These are phyloP conservation scores for Amphichorda felina DNA, from an alignment of 2,329 filamentous ascomycete genomes.

Conservation along the genomic window DNA sequence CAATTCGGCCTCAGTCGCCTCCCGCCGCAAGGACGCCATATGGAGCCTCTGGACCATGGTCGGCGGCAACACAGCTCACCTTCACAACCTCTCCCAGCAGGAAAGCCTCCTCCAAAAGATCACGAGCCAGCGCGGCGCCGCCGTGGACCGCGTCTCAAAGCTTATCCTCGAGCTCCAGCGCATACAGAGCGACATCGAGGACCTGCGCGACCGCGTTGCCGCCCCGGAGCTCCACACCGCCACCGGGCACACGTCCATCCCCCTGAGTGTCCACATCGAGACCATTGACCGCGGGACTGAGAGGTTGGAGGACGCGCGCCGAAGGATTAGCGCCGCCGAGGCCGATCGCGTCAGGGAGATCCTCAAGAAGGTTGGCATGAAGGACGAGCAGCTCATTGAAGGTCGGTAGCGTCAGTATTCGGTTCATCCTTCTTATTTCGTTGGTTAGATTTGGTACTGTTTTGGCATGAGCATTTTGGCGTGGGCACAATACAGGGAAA, in stretches of 20 bases:
- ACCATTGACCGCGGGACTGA: conserved; percentile 63
- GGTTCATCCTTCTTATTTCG: too few species aligned
- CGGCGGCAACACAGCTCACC: conserved; percentile 51
- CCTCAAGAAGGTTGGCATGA: conserved; percentile 30
- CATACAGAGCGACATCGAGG: conserved; percentile 59
- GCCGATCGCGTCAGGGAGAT: conserved; percentile 43
- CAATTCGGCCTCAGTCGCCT: conserved; percentile 46
- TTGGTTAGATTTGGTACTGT: too few species aligned
- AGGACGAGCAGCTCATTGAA: conserved; percentile 29
- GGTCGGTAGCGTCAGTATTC: conserved; percentile 7
- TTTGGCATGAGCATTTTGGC: too few species aligned
- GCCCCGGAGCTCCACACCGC: conserved; percentile 45
- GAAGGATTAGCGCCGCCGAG: conserved; percentile 45
- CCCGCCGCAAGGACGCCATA: conserved; percentile 53
- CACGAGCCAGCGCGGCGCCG: conserved; percentile 50
- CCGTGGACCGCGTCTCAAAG: conserved; percentile 55
- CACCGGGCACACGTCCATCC: conserved; percentile 27
- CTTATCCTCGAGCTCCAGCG: conserved; percentile 63
- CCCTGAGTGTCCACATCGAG: conserved; percentile 63
- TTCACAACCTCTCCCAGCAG: conserved; percentile 51
- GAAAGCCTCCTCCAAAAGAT: conserved; percentile 54
- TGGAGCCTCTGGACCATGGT: conserved; percentile 63
- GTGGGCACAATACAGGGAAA: too few species aligned
- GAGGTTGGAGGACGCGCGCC: conserved; percentile 53
- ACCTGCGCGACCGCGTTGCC: conserved; percentile 59